Conservation (phyloP, 345 rosid species). For the Stellera chamaejasme region DNA sequence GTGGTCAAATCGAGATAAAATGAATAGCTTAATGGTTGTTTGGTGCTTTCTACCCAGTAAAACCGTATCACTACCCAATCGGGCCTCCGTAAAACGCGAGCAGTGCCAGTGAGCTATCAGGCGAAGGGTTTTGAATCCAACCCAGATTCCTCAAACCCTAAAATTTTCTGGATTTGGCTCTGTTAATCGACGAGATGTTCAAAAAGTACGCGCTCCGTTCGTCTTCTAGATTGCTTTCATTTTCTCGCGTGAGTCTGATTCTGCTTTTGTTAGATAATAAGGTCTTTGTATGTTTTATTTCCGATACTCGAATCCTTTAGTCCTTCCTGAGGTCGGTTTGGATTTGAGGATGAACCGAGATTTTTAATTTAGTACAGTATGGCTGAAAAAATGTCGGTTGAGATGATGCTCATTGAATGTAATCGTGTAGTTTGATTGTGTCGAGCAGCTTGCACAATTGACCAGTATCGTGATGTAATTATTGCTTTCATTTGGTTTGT, state of each 20-base stretch:
- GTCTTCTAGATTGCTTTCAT: neutral
- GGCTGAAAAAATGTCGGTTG: neutral
- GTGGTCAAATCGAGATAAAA: too few species aligned
- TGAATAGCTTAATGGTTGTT: too few species aligned
- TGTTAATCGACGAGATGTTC: conserved; percentile 24
- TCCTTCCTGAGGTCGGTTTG: neutral
- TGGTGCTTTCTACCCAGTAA: too few species aligned
- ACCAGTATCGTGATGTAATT: too few species aligned
- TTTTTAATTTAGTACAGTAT: neutral
- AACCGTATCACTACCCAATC: too few species aligned
- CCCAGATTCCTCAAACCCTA: conserved; percentile 6
- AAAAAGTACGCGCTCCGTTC: conserved; percentile 29
- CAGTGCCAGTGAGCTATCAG: neutral
- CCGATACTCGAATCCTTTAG: too few species aligned
- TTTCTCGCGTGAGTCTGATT: neutral
- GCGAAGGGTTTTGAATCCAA: conserved; percentile 9
- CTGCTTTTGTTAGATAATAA: neutral
- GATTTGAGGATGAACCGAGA: neutral
- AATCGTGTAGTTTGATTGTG: too few species aligned
- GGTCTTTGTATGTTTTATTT: neutral
- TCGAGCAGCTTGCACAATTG: too few species aligned
- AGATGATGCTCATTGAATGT: too few species aligned
- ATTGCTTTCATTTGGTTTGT: too few species aligned
- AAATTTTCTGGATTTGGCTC: neutral
- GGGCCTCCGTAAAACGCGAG: too few species aligned